Evolutionary conservation across 495 filamentous ascomycete genomes (phyloP).

Genomic region (Penicillium dipodomyicola): DNA sequence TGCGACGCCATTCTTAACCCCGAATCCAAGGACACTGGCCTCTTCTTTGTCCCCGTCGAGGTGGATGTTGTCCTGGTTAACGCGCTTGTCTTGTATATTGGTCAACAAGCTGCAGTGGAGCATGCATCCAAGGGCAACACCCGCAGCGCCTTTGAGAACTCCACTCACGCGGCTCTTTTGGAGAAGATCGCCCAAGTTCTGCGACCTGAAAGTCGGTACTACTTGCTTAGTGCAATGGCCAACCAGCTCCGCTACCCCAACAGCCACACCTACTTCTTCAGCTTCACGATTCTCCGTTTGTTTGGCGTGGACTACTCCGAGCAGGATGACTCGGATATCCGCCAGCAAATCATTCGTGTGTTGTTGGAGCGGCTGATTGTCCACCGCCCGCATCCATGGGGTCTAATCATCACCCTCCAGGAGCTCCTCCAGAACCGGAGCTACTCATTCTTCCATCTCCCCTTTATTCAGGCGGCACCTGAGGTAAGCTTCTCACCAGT

Average conservation of each 20-base stretch:
- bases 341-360: constrained; percentile 85
- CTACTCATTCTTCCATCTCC: constrained; percentile 86
- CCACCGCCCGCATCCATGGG: constrained; percentile 95
- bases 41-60: constrained; percentile 58
- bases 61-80: constrained; percentile 74
- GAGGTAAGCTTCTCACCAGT: constrained; percentile 56
- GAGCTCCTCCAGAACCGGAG: constrained; percentile 89
- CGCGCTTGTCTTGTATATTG: constrained; percentile 79
- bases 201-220: constrained; percentile 76
- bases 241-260: constrained; percentile 92
- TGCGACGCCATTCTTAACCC: constrained; percentile 62
- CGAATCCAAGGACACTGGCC: constrained; percentile 52
- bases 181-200: constrained; percentile 71
- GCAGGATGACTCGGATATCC: constrained; percentile 74
- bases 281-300: constrained; percentile 78
- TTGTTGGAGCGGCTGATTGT: constrained; percentile 84
- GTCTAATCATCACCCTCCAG: constrained; percentile 82
- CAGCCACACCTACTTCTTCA: constrained; percentile 90
- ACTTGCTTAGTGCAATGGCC: constrained; percentile 76
- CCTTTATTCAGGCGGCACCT: constrained; percentile 83
- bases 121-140: constrained; percentile 56
- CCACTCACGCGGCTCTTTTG: constrained; percentile 72
- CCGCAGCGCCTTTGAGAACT: constrained; percentile 64
- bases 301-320: constrained; percentile 78
- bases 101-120: constrained; percentile 60